Conservation (phyloP, 2,329 filamentous ascomycete genomes). For the Xylariomycetidae sp. region DNA sequence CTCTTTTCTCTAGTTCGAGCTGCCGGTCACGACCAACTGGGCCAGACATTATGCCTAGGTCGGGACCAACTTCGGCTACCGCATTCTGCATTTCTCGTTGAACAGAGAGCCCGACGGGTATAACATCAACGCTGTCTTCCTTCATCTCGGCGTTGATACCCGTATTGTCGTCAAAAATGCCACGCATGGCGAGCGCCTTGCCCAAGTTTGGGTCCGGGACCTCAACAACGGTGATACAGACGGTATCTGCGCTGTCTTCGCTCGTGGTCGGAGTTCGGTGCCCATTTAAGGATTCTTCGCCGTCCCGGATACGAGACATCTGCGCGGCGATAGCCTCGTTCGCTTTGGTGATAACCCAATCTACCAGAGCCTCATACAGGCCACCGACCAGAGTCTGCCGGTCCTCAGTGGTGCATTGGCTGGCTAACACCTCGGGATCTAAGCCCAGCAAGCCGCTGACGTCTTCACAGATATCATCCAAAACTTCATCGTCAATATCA, state of each 20-base stretch:
- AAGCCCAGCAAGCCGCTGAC: conserved; percentile 81
- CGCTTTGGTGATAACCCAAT: conserved; percentile 87
- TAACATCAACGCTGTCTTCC: conserved; percentile 80
- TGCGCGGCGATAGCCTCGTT: conserved; percentile 80
- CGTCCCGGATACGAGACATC: conserved; percentile 61
- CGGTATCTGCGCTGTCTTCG: conserved; percentile 75
- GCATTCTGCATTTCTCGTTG: conserved; percentile 83
- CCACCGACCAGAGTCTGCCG: conserved; percentile 77
- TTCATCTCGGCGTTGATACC: conserved; percentile 98
- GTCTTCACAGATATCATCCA: conserved; percentile 87
- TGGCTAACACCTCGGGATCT: conserved; percentile 75
- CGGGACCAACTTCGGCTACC: conserved; percentile 68
- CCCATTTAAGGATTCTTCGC: conserved; percentile 64
- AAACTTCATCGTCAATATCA: conserved; percentile 72
- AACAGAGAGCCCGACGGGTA: conserved; percentile 72
- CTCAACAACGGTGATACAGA: conserved; percentile 84
- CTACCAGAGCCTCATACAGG: conserved; percentile 88
- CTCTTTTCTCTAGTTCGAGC: conserved; percentile 73
- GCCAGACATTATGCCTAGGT: conserved; percentile 70
- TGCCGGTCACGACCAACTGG: conserved; percentile 68
- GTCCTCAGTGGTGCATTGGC: conserved; percentile 79
- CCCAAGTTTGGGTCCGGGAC: conserved; percentile 75
- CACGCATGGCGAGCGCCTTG: conserved; percentile 83
- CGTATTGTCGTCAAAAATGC: conserved; percentile 85
- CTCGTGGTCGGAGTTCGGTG: conserved; percentile 61